A percentile compares a stretch with the other conserved stretches of the same genome.
Conservation (phyloP, 75 land plant species). For the Larix kaempferi region DNA sequence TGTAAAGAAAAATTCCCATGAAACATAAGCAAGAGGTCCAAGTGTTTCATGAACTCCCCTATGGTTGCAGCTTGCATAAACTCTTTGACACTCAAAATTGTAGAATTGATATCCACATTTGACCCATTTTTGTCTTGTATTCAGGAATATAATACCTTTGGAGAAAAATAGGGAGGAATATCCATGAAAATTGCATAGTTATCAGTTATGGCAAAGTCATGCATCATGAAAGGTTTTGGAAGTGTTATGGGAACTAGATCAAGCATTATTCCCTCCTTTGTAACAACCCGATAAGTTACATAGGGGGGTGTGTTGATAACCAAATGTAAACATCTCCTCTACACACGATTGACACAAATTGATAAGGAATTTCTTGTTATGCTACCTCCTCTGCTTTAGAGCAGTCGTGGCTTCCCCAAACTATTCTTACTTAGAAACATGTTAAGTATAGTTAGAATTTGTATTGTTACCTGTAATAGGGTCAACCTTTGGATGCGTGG, state of each 20-base stretch:
- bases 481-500: slow-evolving; percentile 97
- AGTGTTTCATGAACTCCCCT: slow-evolving; percentile 81
- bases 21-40: slow-evolving; percentile 69
- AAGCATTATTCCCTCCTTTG: slow-evolving; percentile 85
- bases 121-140: background rate
- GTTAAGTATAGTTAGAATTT: slow-evolving; percentile 1
- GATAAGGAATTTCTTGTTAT: background rate
- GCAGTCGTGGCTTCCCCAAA: background rate
- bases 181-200: slow-evolving; percentile 98
- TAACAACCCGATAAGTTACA: slow-evolving; percentile 72
- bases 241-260: slow-evolving; percentile 96
- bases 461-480: slow-evolving; percentile 69
- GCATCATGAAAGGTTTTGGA: slow-evolving; percentile 84
- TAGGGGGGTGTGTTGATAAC: slow-evolving; percentile 70
- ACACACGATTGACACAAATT: slow-evolving; percentile 20
- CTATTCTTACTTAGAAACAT: background rate
- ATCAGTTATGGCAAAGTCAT: slow-evolving; percentile 98
- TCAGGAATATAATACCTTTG: slow-evolving; percentile 50
- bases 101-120: no score
- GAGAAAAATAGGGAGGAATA: slow-evolving; percentile 71
- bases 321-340: slow-evolving; percentile 96
- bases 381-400: background rate
- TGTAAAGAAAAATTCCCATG: slow-evolving; percentile 54
- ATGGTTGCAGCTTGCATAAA: slow-evolving; percentile 70
- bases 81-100: slow-evolving; percentile 66